Percentiles rank a stretch among this genome's conserved stretches.
phyloP scores from a whole-genome alignment of 441 rosid genomes.

The Mallotus repandus region DNA sequence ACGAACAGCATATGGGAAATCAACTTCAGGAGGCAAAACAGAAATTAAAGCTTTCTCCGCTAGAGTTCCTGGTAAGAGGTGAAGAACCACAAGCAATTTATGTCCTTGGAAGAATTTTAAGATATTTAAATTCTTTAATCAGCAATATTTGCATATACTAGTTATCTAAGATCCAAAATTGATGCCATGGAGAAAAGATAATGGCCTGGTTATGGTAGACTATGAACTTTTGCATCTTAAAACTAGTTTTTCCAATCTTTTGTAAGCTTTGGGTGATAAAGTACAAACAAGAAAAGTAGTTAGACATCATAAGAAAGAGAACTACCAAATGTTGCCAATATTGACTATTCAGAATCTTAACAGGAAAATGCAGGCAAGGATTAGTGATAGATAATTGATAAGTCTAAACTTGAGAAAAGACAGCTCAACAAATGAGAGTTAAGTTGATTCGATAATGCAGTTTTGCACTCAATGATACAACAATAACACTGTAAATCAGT shows the following conservation, averaged over 20 bases:
- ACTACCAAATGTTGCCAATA: not conserved
- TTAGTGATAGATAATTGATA: not conserved
- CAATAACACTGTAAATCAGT: conserved; percentile 4
- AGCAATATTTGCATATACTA: not conserved
- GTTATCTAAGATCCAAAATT: not conserved
- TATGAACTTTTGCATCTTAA: not conserved
- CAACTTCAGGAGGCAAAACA: conserved; percentile 88
- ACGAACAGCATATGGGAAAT: conserved; percentile 74
- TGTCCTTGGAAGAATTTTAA: not conserved
- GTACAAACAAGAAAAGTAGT: not conserved
- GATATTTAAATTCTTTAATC: not conserved
- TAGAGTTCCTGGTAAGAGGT: conserved; percentile 64
- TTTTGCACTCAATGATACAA: not conserved
- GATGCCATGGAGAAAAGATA: not conserved
- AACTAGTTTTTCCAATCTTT: not conserved
- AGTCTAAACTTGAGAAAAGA: not conserved
- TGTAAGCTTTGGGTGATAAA: not conserved
- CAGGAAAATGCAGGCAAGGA: not conserved
- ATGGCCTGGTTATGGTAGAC: not conserved
- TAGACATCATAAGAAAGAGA: not conserved
- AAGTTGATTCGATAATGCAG: not conserved
- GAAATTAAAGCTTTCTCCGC: conserved; percentile 97
- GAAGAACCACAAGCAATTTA: conserved; percentile 21
- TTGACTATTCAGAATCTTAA: not conserved
- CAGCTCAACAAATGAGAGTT: not conserved